These are phyloP conservation scores for Fusarium coffeatum DNA, from an alignment of 2,329 filamentous ascomycete genomes.

Conservation along the genomic window DNA sequence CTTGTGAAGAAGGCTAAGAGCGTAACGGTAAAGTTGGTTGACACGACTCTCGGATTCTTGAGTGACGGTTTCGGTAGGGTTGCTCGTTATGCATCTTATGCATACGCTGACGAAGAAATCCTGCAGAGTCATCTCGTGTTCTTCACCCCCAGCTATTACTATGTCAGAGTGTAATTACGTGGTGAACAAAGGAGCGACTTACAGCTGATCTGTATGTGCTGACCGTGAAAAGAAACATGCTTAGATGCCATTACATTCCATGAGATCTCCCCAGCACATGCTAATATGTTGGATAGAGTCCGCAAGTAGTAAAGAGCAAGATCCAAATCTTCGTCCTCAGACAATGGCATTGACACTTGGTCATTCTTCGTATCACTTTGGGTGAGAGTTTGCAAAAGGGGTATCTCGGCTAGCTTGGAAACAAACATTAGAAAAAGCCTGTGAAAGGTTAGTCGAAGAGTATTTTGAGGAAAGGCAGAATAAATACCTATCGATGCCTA, in stretches of 20 bases:
- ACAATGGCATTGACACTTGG: slow-evolving; percentile 48
- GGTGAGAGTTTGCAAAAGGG: slow-evolving; percentile 57
- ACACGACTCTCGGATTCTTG: slow-evolving; percentile 56
- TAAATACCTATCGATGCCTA: slow-evolving; percentile 71
- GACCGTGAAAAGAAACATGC: slow-evolving; percentile 48
- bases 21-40: slow-evolving; percentile 76
- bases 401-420: slow-evolving; percentile 66
- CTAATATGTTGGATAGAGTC: slow-evolving; percentile 78
- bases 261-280: slow-evolving; percentile 71
- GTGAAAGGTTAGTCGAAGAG: slow-evolving; percentile 4
- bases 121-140: slow-evolving; percentile 71
- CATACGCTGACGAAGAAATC: slow-evolving; percentile 75
- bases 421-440: slow-evolving; percentile 73
- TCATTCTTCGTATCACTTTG: slow-evolving; percentile 34
- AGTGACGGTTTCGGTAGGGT: slow-evolving; percentile 34
- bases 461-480: neutral
- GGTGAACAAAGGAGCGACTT: slow-evolving; percentile 46
- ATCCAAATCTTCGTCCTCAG: slow-evolving; percentile 75
- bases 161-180: slow-evolving; percentile 33
- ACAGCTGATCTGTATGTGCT: slow-evolving; percentile 60
- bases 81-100: slow-evolving; percentile 66
- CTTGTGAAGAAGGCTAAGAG: slow-evolving; percentile 76
- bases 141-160: slow-evolving; percentile 59
- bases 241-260: slow-evolving; percentile 78
- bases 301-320: slow-evolving; percentile 82